These are phyloP conservation scores for Mortierella sp. DNA, from an alignment of 371 early-diverging fungal species.

Conservation along the genomic window DNA sequence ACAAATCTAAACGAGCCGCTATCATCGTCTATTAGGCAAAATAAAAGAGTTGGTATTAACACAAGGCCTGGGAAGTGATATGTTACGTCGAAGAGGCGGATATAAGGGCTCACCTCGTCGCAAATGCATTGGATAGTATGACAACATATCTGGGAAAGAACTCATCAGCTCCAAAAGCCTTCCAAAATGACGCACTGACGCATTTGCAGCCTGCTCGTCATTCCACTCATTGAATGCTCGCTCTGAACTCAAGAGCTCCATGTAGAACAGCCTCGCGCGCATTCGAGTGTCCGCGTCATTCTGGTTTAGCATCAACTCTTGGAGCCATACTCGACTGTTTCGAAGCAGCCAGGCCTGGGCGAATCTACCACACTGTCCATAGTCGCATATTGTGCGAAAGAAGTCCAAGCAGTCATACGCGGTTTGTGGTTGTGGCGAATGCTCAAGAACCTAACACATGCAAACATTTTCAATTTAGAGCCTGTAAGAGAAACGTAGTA, in stretches of 20 bases:
- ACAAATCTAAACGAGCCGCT: slow-evolving; percentile 39
- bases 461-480: background rate
- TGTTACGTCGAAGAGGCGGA: too few species aligned
- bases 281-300: slow-evolving; percentile 36
- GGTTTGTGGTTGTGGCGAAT: slow-evolving; percentile 29
- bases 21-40: slow-evolving; percentile 43
- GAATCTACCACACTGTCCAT: slow-evolving; percentile 47
- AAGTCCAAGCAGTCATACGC: slow-evolving; percentile 53
- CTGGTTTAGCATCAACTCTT: slow-evolving; percentile 41
- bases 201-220: slow-evolving; percentile 34
- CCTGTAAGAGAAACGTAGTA: background rate
- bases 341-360: slow-evolving; percentile 39
- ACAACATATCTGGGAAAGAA: slow-evolving; percentile 18
- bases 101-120: slow-evolving; percentile 23
- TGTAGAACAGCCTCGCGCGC: slow-evolving; percentile 39
- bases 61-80: too few species aligned
- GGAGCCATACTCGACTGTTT: slow-evolving; percentile 36
- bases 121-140: slow-evolving; percentile 27
- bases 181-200: slow-evolving; percentile 31
- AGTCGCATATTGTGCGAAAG: slow-evolving; percentile 47
- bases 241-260: slow-evolving; percentile 53
- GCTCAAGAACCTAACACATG: slow-evolving; percentile 31
- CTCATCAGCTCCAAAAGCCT: slow-evolving; percentile 36
- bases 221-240: slow-evolving; percentile 53
- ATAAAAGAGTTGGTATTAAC: too few species aligned